Base-by-base conservation (phyloP, 352 stramenopile genomes). In the Phytophthora foliorum region DNA sequence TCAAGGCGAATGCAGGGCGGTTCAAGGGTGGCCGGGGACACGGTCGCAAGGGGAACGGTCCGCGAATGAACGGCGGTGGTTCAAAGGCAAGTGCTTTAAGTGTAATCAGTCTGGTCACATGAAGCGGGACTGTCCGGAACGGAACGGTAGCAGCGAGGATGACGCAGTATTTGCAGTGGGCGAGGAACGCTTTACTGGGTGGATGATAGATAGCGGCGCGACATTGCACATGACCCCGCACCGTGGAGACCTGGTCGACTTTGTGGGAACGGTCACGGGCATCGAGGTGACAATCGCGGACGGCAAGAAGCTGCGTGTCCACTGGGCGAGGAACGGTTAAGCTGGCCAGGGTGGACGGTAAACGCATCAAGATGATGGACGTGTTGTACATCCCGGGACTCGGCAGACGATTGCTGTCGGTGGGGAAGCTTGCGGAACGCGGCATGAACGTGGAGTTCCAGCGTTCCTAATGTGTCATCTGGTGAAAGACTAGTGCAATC, bases 231-330 rank as follows among this genome's bases (percentile, higher is more conserved):
- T 64, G 62, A 65, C 53, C 3, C 50, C 49, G 10, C 21, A 57
- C 14, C 16, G 29, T 16, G 21, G 6, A 2, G 16, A 42, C 6
- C 3, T 42, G 9, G 11, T 42, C 11, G 36, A 42, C 1, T 1
- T 7, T 57, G n/a, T n/a, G n/a, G n/a, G n/a, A n/a, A n/a, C n/a
- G n/a, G 21, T 25, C 17, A 22, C 13, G 2, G 27, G n/a, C 17
- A 42, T 70, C 29, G 50, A 65, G 16, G 49, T 71, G 16, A 58
- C 53, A 6, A 71, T 71, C 29, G 63, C 54, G 9, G 52, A 71
- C 17, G 17, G 52, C 19, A 49, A 42, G 17, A 64, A 49, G 9
- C 3, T 63, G 11, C 2, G 16, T 1, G 63, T 57, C 6, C n/a
- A 39, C 27, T 8, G 51, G 54, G 17, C 17, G 29, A 10, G 63